Base-by-base conservation (phyloP, 1,284 basidiomycete species). In the Volvariella volvacea region DNA sequence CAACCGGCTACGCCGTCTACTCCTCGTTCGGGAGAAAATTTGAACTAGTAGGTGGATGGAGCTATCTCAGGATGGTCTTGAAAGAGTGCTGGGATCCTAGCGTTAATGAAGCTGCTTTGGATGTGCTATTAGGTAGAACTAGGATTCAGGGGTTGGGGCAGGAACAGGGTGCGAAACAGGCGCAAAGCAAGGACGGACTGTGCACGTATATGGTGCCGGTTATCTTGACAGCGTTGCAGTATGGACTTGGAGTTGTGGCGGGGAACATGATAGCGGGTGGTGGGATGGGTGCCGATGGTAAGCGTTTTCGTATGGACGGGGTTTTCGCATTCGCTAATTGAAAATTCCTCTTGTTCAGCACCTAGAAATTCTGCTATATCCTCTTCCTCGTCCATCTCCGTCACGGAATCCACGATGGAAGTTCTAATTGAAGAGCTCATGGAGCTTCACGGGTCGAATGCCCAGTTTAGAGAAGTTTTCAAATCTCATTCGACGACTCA, bases 21-120 rank as follows among this genome's bases (percentile, higher is more conserved):
- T 36, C 34, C n/a, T 74, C 78, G 1, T 88, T 88, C 63, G 73
- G 61, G 44, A 68, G 80, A 45, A 88, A 84, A 55, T 87, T 89
- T 48, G 87, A 89, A 55, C 65, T 88, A 0, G 77, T 83, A 14
- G 79, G 77, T 48, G 87, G 88, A 14, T 90, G 88, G 87, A 78
- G 68, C 42, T 67, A 80, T 3, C 55, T 89, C 25, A 83, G 76
- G 57, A 72, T 68, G 8, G 71, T 82, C 15, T 52, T 89, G n/a
- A 83, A 86, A 0, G 58, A 64, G 22, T 74, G 74, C 15, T 89
- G 88, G 87, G 73, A 83, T 52, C 56, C 64, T 3, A 66, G 57
- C 16, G 78, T 89, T n/a, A 79, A 86, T 43, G 66, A 69, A 16
- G 76, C 76, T 22, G 76, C 77, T 3, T 80, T 88, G 51, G 77